A percentile compares a stretch with the other conserved stretches of the same genome.
phyloP scores from a whole-genome alignment of 352 stramenopile species.

The Pythium oligandrum region DNA sequence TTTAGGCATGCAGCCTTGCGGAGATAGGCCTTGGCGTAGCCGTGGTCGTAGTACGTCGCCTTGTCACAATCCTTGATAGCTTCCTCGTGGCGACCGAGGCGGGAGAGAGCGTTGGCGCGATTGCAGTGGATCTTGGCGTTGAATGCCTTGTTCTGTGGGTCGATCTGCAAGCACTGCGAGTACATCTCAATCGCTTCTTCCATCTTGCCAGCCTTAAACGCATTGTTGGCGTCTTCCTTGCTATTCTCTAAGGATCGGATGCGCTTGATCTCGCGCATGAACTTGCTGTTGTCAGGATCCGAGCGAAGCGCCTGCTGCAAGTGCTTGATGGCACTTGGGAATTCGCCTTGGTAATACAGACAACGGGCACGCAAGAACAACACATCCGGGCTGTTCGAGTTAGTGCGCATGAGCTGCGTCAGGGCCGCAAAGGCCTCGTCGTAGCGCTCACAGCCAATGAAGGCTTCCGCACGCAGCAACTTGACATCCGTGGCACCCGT shows the following conservation, averaged over 20 bases:
- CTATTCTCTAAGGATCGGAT: constrained; percentile 81
- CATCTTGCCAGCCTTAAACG: constrained; percentile 84
- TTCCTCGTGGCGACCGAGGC: constrained; percentile 79
- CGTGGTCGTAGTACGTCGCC: constrained; percentile 87
- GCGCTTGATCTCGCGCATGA: constrained; percentile 85
- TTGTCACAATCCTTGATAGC: constrained; percentile 88
- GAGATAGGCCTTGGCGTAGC: constrained; percentile 90
- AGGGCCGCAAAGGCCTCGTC: constrained; percentile 79
- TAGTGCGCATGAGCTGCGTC: constrained; percentile 81
- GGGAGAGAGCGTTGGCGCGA: constrained; percentile 82
- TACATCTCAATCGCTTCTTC: constrained; percentile 86
- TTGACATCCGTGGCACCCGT: constrained; percentile 68
- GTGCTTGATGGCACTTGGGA: constrained; percentile 92
- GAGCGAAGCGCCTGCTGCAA: constrained; percentile 86
- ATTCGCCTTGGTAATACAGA: constrained; percentile 91
- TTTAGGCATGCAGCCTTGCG: constrained; percentile 79
- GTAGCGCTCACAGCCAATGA: constrained; percentile 77
- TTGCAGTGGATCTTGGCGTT: constrained; percentile 94
- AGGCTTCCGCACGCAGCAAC: constrained; percentile 55
- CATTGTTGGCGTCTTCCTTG: constrained; percentile 88
- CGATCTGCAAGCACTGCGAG: constrained; percentile 80
- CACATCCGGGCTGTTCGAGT: constrained; percentile 78
- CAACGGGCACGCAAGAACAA: constrained; percentile 84
- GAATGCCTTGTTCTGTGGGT: constrained; percentile 88
- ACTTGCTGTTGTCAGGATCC: constrained; percentile 88